Conservation (phyloP, 2,329 filamentous ascomycete species). For the Aspergillus persii region DNA sequence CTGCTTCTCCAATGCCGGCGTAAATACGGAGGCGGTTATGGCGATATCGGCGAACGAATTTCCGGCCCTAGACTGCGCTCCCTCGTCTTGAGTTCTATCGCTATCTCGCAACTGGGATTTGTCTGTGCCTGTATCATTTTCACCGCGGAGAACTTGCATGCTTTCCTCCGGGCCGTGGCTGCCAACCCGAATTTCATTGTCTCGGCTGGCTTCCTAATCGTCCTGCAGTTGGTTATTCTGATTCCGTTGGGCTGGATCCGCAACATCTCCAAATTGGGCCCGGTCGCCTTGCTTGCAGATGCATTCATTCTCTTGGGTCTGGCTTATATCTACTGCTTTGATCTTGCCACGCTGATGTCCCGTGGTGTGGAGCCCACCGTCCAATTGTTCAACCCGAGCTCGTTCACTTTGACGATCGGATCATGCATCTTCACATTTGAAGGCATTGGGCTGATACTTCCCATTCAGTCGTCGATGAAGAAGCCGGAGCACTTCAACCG, state of each 20-base stretch:
- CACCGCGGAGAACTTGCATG: constrained; percentile 69
- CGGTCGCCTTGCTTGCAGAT: constrained; percentile 86
- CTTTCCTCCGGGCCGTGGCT: constrained; percentile 64
- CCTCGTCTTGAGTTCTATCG: constrained; percentile 68
- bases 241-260: constrained; percentile 85
- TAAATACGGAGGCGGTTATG: constrained; percentile 67
- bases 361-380: constrained; percentile 72
- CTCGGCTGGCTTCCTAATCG: constrained; percentile 60
- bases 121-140: constrained; percentile 77
- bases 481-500: constrained; percentile 81
- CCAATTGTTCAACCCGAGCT: constrained; percentile 77
- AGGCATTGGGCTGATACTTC: constrained; percentile 92
- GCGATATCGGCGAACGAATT: constrained; percentile 68
- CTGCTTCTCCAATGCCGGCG: constrained; percentile 67
- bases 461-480: constrained; percentile 94
- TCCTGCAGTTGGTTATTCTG: constrained; percentile 87
- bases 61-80: constrained; percentile 62
- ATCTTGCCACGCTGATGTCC: constrained; percentile 76
- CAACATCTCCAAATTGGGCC: constrained; percentile 92
- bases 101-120: constrained; percentile 73
- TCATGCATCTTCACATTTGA: constrained; percentile 98
- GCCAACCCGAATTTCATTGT: constrained; percentile 48
- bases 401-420: constrained; percentile 95
- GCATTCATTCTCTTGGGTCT: constrained; percentile 89
- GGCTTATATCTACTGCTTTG: constrained; percentile 90